phyloP scores from a whole-genome alignment of 2,329 filamentous ascomycete genomes.

The Stemphylium lycopersici region DNA sequence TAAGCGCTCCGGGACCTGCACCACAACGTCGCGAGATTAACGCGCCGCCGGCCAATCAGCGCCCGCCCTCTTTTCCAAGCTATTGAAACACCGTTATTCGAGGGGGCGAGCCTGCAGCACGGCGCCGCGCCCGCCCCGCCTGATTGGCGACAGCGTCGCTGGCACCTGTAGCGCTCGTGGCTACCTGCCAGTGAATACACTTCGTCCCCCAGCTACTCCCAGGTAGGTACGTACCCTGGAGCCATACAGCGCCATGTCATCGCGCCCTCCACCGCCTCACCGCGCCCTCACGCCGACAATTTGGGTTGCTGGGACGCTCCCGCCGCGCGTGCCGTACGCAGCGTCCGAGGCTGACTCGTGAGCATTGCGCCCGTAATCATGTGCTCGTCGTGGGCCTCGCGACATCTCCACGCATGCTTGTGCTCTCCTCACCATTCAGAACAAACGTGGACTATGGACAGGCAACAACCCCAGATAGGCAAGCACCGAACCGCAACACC shows the following conservation, averaged over 20 bases:
- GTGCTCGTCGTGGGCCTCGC: background rate
- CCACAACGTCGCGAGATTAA: slow-evolving; percentile 13
- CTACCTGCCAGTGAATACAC: too few species aligned
- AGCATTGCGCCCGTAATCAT: background rate
- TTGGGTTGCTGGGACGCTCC: slow-evolving; percentile 19
- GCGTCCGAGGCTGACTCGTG: slow-evolving; percentile 29
- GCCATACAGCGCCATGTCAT: background rate
- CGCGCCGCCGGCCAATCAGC: slow-evolving; percentile 17
- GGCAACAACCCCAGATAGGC: background rate
- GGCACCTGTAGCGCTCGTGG: background rate
- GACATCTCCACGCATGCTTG: too few species aligned
- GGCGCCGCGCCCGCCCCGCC: slow-evolving; percentile 11
- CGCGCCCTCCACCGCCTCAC: background rate
- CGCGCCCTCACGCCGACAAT: background rate
- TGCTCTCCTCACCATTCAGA: too few species aligned
- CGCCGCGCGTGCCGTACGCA: slow-evolving; percentile 16
- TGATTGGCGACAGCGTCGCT: slow-evolving; percentile 3
- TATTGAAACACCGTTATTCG: background rate
- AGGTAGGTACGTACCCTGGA: too few species aligned
- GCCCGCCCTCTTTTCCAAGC: background rate
- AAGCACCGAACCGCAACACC: slow-evolving; percentile 10
- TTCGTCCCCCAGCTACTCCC: too few species aligned
- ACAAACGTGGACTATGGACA: slow-evolving; percentile 14
- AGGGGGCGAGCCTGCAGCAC: background rate
- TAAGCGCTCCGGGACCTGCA: slow-evolving; percentile 14